Percentiles rank a stretch among this genome's conserved stretches.
Evolutionary conservation across 1,284 basidiomycete genomes (phyloP).

Genomic region (Ganoderma lucidum): DNA sequence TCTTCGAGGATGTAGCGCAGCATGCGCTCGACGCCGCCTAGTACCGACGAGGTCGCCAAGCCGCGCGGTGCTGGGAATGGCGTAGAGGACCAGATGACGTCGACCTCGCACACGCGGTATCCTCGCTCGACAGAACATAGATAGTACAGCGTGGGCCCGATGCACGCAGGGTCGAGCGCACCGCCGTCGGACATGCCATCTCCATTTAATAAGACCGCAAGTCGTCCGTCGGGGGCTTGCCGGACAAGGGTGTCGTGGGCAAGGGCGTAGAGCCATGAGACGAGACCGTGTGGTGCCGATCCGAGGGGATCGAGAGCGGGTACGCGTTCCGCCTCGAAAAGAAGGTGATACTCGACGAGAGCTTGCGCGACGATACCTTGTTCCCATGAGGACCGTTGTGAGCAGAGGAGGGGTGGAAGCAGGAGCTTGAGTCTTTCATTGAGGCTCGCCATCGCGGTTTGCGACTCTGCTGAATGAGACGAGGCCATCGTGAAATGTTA

Average conservation of each 20-base stretch:
- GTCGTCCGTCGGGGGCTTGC: constrained; percentile 34
- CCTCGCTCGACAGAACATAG: background rate
- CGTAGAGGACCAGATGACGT: background rate
- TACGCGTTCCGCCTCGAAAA: background rate
- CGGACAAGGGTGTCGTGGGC: constrained; percentile 36
- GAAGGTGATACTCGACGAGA: constrained; percentile 33
- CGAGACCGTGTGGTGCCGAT: constrained; percentile 15
- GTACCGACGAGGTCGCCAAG: constrained; percentile 15
- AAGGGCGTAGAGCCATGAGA: constrained; percentile 31
- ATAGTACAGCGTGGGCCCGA: constrained; percentile 14
- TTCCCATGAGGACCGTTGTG: constrained; percentile 38
- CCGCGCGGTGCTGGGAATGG: constrained; percentile 15
- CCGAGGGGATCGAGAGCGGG: background rate
- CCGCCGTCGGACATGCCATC: constrained; percentile 33
- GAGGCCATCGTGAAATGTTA: background rate
- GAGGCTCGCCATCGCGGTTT: background rate
- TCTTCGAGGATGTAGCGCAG: constrained; percentile 32
- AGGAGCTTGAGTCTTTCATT: constrained; percentile 13
- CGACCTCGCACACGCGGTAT: background rate
- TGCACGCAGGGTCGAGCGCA: constrained; percentile 35
- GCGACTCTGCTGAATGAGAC: background rate
- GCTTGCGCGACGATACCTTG: constrained; percentile 38
- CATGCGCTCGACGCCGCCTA: constrained; percentile 31
- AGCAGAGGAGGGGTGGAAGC: constrained; percentile 32
- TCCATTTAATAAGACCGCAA: constrained; percentile 35